These are phyloP conservation scores for Claviceps citrina DNA, from an alignment of 2,329 filamentous ascomycete genomes.

Conservation along the genomic window DNA sequence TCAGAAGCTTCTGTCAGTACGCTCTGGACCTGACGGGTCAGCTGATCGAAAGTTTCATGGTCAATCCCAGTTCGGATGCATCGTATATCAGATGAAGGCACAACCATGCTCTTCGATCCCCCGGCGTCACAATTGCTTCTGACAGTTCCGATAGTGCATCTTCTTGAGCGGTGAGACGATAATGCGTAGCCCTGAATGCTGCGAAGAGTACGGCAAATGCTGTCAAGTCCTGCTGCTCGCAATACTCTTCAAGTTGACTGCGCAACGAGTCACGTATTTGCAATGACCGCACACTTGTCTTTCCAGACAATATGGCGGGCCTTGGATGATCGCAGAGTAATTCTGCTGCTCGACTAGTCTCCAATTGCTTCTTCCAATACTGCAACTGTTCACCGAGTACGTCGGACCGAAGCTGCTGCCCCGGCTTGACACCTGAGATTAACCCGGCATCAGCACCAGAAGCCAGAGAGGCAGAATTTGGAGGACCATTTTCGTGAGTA, in stretches of 20 bases:
- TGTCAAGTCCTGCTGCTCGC: constrained; percentile 3
- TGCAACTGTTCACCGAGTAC: constrained; percentile 8
- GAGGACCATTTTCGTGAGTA: neutral
- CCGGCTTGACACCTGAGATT: neutral
- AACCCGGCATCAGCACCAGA: neutral
- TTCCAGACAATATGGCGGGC: constrained; percentile 7
- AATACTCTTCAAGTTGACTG: constrained; percentile 5
- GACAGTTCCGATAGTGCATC: constrained; percentile 12
- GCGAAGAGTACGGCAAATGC: constrained; percentile 10
- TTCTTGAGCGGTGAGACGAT: constrained; percentile 11
- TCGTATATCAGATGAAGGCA: constrained; percentile 13
- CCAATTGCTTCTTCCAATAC: constrained; percentile 12
- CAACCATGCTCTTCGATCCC: constrained; percentile 9
- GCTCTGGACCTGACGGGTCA: too few species aligned
- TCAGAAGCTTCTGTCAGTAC: too few species aligned
- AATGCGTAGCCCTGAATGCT: constrained; percentile 14
- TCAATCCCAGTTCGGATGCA: constrained; percentile 8
- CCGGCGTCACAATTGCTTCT: too few species aligned
- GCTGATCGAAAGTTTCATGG: constrained; percentile 7
- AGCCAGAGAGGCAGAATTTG: neutral
- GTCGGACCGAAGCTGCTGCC: neutral
- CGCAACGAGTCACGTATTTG: constrained; percentile 6
- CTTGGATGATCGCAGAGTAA: constrained; percentile 9
- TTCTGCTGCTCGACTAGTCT: constrained; percentile 8
- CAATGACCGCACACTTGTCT: constrained; percentile 4